Conservation (phyloP, 1,284 basidiomycete genomes). For the Phylloporus sp. region DNA sequence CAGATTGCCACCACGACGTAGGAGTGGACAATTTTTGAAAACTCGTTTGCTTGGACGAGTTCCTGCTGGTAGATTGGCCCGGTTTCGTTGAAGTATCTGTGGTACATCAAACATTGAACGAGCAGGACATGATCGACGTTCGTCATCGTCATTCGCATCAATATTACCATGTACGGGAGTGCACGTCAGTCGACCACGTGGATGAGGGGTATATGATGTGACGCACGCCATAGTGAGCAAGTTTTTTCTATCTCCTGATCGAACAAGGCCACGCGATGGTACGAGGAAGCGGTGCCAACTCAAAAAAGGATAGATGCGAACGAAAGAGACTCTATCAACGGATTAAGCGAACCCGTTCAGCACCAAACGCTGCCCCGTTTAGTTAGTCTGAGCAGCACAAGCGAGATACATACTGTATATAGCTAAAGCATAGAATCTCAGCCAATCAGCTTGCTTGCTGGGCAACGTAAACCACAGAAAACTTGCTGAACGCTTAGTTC, state of each 20-base stretch:
- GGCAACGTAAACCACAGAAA: too few relatives aligned
- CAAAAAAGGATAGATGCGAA: background rate
- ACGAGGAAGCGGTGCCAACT: background rate
- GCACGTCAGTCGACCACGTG: background rate
- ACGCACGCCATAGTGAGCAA: background rate
- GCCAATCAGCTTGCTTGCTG: too few relatives aligned
- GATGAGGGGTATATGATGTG: background rate
- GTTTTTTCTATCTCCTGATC: background rate
- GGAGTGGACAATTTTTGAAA: background rate
- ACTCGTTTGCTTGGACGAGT: background rate
- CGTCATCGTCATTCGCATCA: background rate
- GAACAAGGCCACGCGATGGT: background rate
- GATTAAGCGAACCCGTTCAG: too few relatives aligned
- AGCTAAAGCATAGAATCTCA: too few relatives aligned
- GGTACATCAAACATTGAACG: background rate
- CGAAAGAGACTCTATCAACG: background rate
- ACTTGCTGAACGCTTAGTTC: too few relatives aligned
- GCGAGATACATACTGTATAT: too few relatives aligned
- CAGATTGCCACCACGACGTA: background rate
- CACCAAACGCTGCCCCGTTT: too few relatives aligned
- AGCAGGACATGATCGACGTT: too few relatives aligned
- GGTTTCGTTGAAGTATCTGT: constrained; percentile 1
- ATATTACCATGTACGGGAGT: background rate
- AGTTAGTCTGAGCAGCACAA: too few relatives aligned
- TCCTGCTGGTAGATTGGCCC: background rate